Evolutionary conservation across 75 land plant species (phyloP), one percentile per base, ranked within the genome.

Genomic region (Chamaecyparis obtusa): DNA sequence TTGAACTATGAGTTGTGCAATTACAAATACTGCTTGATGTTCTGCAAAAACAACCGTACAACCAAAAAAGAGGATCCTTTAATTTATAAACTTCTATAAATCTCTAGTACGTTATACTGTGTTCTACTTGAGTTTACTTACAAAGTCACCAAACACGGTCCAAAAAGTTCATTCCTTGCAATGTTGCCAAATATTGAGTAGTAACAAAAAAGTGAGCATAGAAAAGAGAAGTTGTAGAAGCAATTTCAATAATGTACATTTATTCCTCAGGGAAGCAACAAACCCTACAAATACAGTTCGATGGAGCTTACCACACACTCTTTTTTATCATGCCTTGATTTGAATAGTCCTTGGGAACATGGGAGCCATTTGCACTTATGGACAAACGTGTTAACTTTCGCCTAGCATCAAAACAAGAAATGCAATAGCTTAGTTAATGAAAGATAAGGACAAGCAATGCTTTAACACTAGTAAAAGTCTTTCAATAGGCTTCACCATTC

Each of bases 291-390:
- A 64, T 64, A 64, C 27, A 21, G 69, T 64, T 64, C 36, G 33
- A 72, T 33, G 8, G 5, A 35, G 87, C 96, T 87, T 86, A 98
- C 99, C 99, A 98, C 14, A 87, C 27, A 89, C 87, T 94, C 83
- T 92, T 94, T 60, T 94, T 95, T 77, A 98, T 95, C 57, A 93
- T 74, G 71, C 93, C 92, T 88, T 81, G 94, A 82, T 93, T 90
- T 72, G 91, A 83, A 79, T 74, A 93, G 86, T 91, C 91, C 48
- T 94, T 95, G 7, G 95, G 92, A 44, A 98, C 87, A 85, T 93
- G 85, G 80, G 95, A 92, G 75, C 99, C 99, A 93, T 98, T 98
- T 44, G 96, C 96, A 90, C 92, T 93, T 74, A 96, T 92, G 74
- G 99, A 93, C 41, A 98, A 88, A 77, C 91, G 83, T 27, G 96